Base-by-base conservation (phyloP, 2,329 filamentous ascomycete species). In the Xylariales sp. region DNA sequence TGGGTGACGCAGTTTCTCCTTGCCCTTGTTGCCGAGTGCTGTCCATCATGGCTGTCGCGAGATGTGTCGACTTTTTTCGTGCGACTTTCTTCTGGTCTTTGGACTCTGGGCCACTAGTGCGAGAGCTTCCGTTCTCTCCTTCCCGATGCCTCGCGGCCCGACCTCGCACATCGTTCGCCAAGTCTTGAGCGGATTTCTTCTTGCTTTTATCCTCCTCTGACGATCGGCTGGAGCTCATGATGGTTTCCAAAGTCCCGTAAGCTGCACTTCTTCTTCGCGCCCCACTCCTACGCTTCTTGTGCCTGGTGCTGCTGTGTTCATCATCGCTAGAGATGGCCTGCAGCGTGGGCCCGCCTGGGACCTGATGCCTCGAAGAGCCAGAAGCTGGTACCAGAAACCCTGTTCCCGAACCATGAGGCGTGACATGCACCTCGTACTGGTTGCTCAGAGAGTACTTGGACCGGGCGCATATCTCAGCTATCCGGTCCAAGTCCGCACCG, bases 391-490 rank as follows among this genome's bases (percentile, higher is more conserved):
- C 47, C 14, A 70, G 37, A 45, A 79, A 77, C 1, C 65, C 61
- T 2, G 71, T 58, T 3, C 79, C 77, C 1, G 74, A 76, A 15
- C 78, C 78, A 50, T 82, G 79, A 11, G 79, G 79, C 10, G 74
- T 65, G 45, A 82, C 75, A 50, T 84, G 80, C 5, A 81, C 76
- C 52, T 82, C 80, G 51, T 83, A 82, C 54, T 83, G 79, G 56
- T 82, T 81, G 58, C 78, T 82, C 38, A 83, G 56, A 29, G 78
- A 82, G 56, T 82, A 83, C 31, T 75, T 71, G 10, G 78, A 82
- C 24, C 76, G 69, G 27, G 80, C 80, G 60, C 79, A 84, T 22
- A 84, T 83, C 57, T 83, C 79, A 9, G 80, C 80, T 51, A 84
- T 83, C 29, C 77, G 72, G 46, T 83, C 78, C 37, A 84, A 62